Conservation (phyloP, 139 green algal species). For the Volvox africanus region DNA sequence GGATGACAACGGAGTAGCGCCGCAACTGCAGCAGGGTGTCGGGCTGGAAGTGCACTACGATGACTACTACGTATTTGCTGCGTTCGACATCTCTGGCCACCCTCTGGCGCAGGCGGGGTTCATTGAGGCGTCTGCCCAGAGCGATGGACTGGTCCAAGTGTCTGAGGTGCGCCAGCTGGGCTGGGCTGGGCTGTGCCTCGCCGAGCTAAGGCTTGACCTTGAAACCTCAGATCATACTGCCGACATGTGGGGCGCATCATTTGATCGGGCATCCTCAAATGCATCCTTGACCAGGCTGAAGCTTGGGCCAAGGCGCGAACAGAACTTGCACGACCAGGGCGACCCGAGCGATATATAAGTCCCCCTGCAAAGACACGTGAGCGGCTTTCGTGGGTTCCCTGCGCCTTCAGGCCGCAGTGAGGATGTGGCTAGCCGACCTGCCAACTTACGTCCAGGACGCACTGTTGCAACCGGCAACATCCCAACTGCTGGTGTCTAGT, state of each 20-base stretch:
- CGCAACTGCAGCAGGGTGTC: not conserved
- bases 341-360: not conserved
- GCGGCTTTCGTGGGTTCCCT: not conserved
- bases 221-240: no score
- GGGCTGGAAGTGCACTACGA: not conserved
- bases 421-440: not conserved
- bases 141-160: not conserved
- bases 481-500: not conserved
- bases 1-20: not conserved
- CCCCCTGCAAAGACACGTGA: not conserved
- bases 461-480: not conserved
- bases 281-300: not conserved
- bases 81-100: not conserved
- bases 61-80: slow-evolving; percentile 9
- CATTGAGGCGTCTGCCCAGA: not conserved
- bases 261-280: not conserved
- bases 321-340: not conserved
- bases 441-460: not conserved
- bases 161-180: not conserved
- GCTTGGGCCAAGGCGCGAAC: not conserved
- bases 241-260: not conserved
- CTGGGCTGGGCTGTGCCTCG: not conserved
- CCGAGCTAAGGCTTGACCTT: not conserved
- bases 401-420: not conserved
- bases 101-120: not conserved